Conservation (phyloP, 768 basidiomycete genomes). For the Filobasidium wieringae region DNA sequence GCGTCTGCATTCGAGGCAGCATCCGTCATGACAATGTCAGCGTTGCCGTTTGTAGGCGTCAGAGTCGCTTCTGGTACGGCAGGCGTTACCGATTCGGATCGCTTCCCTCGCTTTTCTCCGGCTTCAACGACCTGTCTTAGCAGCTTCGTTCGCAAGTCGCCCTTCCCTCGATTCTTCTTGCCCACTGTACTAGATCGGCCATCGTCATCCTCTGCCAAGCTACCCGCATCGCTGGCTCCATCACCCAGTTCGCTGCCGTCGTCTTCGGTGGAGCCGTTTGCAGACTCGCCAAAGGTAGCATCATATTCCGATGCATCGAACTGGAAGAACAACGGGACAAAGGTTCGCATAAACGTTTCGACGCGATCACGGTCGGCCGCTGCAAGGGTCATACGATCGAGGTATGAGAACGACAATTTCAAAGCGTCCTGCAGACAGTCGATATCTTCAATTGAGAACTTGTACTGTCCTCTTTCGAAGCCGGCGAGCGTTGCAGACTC, state of each 20-base stretch:
- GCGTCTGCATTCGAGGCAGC: not conserved
- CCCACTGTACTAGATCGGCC: conserved; percentile 12
- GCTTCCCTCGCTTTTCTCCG: conserved; percentile 22
- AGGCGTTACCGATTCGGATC: conserved; percentile 14
- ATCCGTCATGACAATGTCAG: conserved; percentile 14
- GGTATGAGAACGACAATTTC: conserved; percentile 78
- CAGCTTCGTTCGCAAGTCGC: conserved; percentile 69
- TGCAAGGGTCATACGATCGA: conserved; percentile 73
- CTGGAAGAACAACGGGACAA: conserved; percentile 70
- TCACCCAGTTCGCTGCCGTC: conserved; percentile 39
- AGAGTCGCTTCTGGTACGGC: not conserved
- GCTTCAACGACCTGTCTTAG: conserved; percentile 59
- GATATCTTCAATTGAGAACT: conserved; percentile 66
- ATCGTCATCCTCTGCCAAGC: conserved; percentile 36
- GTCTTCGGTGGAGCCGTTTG: conserved; percentile 50
- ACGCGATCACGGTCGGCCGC: conserved; percentile 65
- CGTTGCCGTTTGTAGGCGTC: conserved; percentile 14
- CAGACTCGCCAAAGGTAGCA: conserved; percentile 37
- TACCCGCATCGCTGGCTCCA: conserved; percentile 14
- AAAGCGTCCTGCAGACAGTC: conserved; percentile 74
- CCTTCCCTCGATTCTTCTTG: conserved; percentile 34
- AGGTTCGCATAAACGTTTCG: conserved; percentile 70
- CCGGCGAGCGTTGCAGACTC: conserved; percentile 37
- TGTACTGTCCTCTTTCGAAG: conserved; percentile 58
- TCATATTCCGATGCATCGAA: conserved; percentile 42